Percentiles rank a stretch among this genome's conserved stretches.
These are phyloP conservation scores for Anthostomella pinea DNA, from an alignment of 2,329 filamentous ascomycete genomes.

Conservation along the genomic window DNA sequence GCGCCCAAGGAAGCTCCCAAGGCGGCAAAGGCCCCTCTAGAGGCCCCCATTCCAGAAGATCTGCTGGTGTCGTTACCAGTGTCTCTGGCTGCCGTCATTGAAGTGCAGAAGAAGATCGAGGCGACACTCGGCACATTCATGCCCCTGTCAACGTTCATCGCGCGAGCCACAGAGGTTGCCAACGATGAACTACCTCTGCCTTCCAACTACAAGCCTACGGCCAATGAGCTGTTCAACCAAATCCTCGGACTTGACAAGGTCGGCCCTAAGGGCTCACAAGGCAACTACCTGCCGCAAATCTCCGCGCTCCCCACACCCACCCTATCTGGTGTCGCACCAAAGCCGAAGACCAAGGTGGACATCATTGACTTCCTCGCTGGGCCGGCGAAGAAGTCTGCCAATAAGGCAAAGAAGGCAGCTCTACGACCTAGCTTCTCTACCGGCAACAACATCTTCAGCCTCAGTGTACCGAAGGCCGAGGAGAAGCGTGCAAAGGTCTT, in stretches of 20 bases:
- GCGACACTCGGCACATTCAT: conserved; percentile 74
- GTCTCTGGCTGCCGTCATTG: conserved; percentile 73
- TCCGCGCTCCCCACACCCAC: conserved; percentile 51
- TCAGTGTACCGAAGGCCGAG: conserved; percentile 76
- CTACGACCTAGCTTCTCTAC: conserved; percentile 47
- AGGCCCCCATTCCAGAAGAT: conserved; percentile 42
- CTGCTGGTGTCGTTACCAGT: conserved; percentile 69
- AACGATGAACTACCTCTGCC: conserved; percentile 80
- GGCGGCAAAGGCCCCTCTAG: conserved; percentile 35
- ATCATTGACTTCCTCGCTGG: conserved; percentile 78
- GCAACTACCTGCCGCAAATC: conserved; percentile 72
- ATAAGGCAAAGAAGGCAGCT: conserved; percentile 30
- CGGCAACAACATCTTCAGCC: conserved; percentile 74
- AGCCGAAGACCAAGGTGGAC: conserved; percentile 58
- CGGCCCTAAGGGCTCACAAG: conserved; percentile 50
- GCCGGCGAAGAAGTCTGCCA: conserved; percentile 29
- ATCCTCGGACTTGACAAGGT: conserved; percentile 67
- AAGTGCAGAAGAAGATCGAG: conserved; percentile 78
- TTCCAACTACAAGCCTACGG: conserved; percentile 61
- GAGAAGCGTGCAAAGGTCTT: conserved; percentile 79
- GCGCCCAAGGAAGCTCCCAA: conserved; percentile 43
- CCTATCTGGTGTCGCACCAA: conserved; percentile 30
- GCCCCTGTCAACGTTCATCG: conserved; percentile 82
- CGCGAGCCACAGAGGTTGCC: conserved; percentile 78
- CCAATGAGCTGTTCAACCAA: conserved; percentile 85